Evolutionary conservation across 805 yeast genomes (phyloP).

Genomic region (Kregervanrija pseudodelftensis): DNA sequence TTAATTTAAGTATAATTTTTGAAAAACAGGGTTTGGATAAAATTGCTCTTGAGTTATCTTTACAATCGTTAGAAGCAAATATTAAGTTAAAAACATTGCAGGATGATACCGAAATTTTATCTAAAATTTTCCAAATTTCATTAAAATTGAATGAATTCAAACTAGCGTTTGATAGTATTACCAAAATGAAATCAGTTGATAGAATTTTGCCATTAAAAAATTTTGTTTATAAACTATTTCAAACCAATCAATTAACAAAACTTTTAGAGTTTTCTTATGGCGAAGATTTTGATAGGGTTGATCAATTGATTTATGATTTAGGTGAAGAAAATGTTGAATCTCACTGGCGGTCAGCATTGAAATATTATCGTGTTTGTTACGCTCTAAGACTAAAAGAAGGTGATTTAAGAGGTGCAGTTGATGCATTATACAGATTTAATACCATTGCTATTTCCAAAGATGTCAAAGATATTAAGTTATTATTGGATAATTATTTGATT

Average conservation of each 20-base stretch:
- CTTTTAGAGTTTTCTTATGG: constrained; percentile 37
- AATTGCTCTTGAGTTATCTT: constrained; percentile 30
- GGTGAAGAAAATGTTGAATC: constrained; percentile 15
- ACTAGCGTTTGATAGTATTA: constrained; percentile 21
- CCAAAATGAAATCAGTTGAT: constrained; percentile 19
- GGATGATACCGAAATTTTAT: constrained; percentile 17
- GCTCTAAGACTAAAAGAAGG: constrained; percentile 43
- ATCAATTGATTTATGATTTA: constrained; percentile 31
- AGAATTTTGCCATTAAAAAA: constrained; percentile 22
- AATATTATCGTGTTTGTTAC: constrained; percentile 43
- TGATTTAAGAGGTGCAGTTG: constrained; percentile 42
- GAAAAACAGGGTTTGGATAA: constrained; percentile 23
- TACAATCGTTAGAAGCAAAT: constrained; percentile 18
- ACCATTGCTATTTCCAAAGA: constrained; percentile 12
- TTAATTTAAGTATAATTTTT: constrained; percentile 32
- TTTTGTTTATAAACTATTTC: constrained; percentile 33
- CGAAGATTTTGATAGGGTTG: constrained; percentile 36
- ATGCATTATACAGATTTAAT: constrained; percentile 36
- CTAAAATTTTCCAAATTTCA: constrained; percentile 25
- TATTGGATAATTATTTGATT: constrained; percentile 32
- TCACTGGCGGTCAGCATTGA: constrained; percentile 24
- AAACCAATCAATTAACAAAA: constrained; percentile 31
- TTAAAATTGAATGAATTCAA: constrained; percentile 26
- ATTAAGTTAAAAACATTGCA: constrained; percentile 5
- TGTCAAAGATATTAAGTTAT: constrained; percentile 7